Evolutionary conservation across 163 green algal species (phyloP).

Genomic region (Botryococcus braunii): DNA sequence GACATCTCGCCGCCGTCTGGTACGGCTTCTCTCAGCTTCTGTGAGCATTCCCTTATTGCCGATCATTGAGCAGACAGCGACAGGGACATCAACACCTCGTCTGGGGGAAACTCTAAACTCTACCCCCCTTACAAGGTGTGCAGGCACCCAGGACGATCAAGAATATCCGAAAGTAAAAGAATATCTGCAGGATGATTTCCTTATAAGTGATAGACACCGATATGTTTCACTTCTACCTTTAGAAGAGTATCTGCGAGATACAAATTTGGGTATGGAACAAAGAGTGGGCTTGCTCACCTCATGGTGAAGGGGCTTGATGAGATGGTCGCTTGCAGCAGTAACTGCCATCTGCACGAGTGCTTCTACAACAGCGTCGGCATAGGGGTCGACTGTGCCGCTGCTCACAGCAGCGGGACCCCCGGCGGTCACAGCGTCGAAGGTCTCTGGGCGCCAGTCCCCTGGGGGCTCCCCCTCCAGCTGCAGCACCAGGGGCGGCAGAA

Average conservation of each 20-base stretch:
- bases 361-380: conserved; percentile 16
- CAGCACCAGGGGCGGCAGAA: conserved; percentile 54
- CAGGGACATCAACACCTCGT: no score
- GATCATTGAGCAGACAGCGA: no score
- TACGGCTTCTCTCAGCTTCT: no score
- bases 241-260: background rate
- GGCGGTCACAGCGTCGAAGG: background rate
- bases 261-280: background rate
- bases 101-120: no score
- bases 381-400: background rate
- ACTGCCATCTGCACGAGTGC: conserved; percentile 57
- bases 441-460: background rate
- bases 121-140: no score
- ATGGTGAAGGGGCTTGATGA: conserved; percentile 72
- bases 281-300: conserved; percentile 16
- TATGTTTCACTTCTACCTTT: background rate
- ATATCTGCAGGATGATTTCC: background rate
- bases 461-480: conserved; percentile 35
- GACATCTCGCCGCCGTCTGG: no score
- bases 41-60: no score
- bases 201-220: background rate
- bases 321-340: conserved; percentile 42
- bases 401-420: background rate
- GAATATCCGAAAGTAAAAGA: no score
- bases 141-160: no score